Evolutionary conservation across 2,329 filamentous ascomycete genomes (phyloP).

Genomic region (Eutypella sp.): DNA sequence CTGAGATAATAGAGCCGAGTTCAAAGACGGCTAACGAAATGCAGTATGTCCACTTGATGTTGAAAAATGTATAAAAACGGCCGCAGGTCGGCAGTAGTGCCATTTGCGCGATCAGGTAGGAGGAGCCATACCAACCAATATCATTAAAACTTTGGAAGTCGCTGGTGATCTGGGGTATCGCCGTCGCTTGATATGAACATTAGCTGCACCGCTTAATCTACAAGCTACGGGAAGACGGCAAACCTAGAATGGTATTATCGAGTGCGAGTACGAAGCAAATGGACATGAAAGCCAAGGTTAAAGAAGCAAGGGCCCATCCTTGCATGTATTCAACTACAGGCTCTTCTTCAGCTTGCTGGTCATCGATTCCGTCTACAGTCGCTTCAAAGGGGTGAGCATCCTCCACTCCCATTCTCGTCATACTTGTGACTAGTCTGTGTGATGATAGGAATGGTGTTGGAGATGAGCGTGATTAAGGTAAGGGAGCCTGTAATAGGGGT

Average conservation of each 20-base stretch:
- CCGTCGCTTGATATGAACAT: not conserved
- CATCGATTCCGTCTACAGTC: not conserved
- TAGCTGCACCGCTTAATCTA: not conserved
- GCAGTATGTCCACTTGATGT: conserved; percentile 24
- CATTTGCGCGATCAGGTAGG: conserved; percentile 21
- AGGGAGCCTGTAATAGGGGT: too few relatives aligned
- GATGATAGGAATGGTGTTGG: not conserved
- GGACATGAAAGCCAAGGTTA: conserved; percentile 1
- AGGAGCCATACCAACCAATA: conserved; percentile 24
- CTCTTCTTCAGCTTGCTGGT: not conserved
- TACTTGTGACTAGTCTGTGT: not conserved
- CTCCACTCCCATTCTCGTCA: not conserved
- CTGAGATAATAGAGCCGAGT: conserved; percentile 30
- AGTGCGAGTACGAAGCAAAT: conserved; percentile 2
- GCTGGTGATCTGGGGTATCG: conserved; percentile 17
- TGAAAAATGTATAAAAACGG: conserved; percentile 26
- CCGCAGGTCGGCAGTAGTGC: conserved; percentile 21
- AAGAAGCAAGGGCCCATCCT: not conserved
- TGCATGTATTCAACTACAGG: not conserved
- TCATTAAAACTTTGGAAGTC: conserved; percentile 22
- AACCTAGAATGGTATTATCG: conserved; percentile 5
- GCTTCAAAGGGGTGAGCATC: not conserved
- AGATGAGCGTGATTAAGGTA: too few relatives aligned
- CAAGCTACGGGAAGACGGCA: not conserved
- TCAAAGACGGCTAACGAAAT: conserved; percentile 26